Base-by-base conservation (phyloP, 495 filamentous ascomycete genomes). In the Xylaria longipes region DNA sequence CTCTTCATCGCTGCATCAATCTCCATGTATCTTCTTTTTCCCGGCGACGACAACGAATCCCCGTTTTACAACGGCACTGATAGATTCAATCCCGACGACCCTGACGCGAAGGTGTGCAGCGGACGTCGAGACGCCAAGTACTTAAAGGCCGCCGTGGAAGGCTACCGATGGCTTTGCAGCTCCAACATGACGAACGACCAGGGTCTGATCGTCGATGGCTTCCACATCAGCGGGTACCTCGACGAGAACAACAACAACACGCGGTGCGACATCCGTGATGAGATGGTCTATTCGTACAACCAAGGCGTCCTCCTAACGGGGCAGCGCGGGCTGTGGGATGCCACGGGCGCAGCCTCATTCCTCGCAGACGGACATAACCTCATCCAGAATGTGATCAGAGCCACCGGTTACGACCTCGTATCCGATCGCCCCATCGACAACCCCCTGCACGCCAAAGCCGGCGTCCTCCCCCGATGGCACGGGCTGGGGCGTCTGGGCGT, bases 201-300 rank as follows among this genome's bases (percentile, higher is more conserved):
- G n/a, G 94, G 95, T 0, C 83, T 98, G 1, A 97, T 93, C 79
- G 89, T 88, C 2, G 96, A 99, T 75, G 96, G 96, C 25, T 99
- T 93, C 80, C 96, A 99, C 78, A 91, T 99, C 81, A 87, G 84
- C 29, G 90, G 90, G 20, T 93, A 89, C 82, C 75, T 79, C 43
- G 80, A 82, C 65, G 68, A 79, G 1, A 76, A 82, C 1, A 77
- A 84, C 52, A 83, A 83, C 71, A 87, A 89, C 71, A 87, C 85
- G 3, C 84, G 88, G 57, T 98, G 94, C 78, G 93, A 98, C 76
- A 78, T 86, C 20, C 87, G 94, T 17, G 92, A 97, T 79, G 89
- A 94, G 64, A 94, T 95, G 90, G 90, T 97, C 7, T 97, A 96
- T 80, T 95, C 95, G 0, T 98, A 98, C 82, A 98, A 98, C 82